Evolutionary conservation across 2,329 filamentous ascomycete species (phyloP).

Genomic region (Fusarium keratoplasticum): DNA sequence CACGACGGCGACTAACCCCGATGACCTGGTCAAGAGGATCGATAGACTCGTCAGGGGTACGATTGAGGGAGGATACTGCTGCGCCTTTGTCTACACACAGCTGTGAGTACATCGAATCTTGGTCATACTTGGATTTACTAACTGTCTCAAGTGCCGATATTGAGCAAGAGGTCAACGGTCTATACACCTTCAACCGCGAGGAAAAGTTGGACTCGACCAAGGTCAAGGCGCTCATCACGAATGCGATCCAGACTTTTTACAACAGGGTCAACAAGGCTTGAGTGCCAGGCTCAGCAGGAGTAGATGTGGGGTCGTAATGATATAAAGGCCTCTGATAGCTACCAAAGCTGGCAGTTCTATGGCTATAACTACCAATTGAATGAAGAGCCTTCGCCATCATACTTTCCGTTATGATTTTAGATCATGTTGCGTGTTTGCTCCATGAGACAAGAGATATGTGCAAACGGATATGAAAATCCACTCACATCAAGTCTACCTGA

Average conservation of each 20-base stretch:
- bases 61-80: conserved; percentile 66
- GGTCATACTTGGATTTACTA: conserved; percentile 12
- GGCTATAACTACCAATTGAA: neutral
- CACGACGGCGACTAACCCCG: conserved; percentile 70
- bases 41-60: conserved; percentile 70
- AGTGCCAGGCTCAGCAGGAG: neutral
- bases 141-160: conserved; percentile 61
- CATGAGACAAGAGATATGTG: neutral
- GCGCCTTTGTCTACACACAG: conserved; percentile 75
- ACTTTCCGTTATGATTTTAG: neutral
- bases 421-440: neutral
- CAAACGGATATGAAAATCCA: neutral
- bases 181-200: conserved; percentile 72
- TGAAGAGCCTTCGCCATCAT: neutral
- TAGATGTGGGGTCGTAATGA: neutral
- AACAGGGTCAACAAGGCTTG: conserved; percentile 37
- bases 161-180: conserved; percentile 75
- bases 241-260: conserved; percentile 61
- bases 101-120: conserved; percentile 56
- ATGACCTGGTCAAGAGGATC: conserved; percentile 69
- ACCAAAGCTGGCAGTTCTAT: neutral
- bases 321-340: neutral
- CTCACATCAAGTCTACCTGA: neutral
- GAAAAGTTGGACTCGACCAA: conserved; percentile 69
- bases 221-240: conserved; percentile 69